Conservation (phyloP, 305 asterid species). For the Withania somnifera region DNA sequence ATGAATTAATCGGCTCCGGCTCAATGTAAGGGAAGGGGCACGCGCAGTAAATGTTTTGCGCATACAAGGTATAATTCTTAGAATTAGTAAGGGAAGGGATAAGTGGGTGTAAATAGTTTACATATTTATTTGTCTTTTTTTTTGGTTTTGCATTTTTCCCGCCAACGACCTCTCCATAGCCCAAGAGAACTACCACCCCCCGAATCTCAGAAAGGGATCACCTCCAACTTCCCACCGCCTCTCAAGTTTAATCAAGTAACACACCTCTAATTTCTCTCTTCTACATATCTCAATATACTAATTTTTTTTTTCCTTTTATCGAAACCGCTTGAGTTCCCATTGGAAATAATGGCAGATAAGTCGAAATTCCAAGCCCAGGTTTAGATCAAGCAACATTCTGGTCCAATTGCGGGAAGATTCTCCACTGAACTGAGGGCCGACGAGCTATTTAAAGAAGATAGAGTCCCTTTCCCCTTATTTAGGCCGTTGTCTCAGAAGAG, state of each 20-base stretch:
- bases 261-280: not conserved
- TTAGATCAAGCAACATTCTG: slow-evolving; percentile 21
- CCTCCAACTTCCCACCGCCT: not conserved
- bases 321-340: not conserved
- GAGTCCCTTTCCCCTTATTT: slow-evolving; percentile 59
- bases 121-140: too few species aligned
- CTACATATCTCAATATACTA: not conserved
- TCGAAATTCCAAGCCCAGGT: slow-evolving; percentile 25
- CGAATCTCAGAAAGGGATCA: not conserved
- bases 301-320: too few species aligned
- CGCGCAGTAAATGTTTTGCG: too few species aligned
- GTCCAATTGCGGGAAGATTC: slow-evolving; percentile 5
- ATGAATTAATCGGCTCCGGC: too few species aligned
- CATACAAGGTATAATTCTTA: too few species aligned
- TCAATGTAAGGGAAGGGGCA: too few species aligned
- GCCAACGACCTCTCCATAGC: not conserved
- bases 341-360: slow-evolving; percentile 25
- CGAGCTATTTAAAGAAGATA: slow-evolving; percentile 39
- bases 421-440: slow-evolving; percentile 42
- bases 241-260: not conserved
- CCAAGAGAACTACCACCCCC: not conserved
- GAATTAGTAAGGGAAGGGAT: too few species aligned
- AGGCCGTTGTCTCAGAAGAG: slow-evolving; percentile 51
- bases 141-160: not conserved
- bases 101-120: too few species aligned